Percentiles rank a stretch among this genome's conserved stretches.
Evolutionary conservation across 345 rosid species (phyloP).

Genomic region (Rhizophora mangle): DNA sequence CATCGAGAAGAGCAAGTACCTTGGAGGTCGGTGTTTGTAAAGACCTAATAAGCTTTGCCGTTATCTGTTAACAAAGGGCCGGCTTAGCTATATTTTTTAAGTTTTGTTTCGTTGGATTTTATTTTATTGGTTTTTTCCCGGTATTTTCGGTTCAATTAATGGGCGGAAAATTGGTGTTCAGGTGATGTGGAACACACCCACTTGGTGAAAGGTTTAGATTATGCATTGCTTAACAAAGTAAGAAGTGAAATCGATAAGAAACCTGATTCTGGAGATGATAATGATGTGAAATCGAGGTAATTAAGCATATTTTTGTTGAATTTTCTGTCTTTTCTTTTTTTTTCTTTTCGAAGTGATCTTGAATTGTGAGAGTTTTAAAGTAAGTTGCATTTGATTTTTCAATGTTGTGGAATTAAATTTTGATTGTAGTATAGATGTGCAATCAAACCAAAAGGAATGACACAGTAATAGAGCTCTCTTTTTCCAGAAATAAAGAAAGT

Average conservation of each 20-base stretch:
- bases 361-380: too few relatives aligned
- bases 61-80: too few relatives aligned
- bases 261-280: slow-evolving; percentile 68
- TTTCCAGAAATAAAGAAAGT: too few relatives aligned
- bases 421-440: too few relatives aligned
- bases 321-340: background rate
- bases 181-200: slow-evolving; percentile 98
- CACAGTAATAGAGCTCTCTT: too few relatives aligned
- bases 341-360: background rate
- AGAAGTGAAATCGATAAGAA: slow-evolving; percentile 93
- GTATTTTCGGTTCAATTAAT: background rate
- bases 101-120: background rate
- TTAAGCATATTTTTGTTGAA: background rate
- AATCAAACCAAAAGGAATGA: too few relatives aligned
- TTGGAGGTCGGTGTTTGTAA: slow-evolving; percentile 67
- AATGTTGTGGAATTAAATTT: too few relatives aligned
- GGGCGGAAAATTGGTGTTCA: slow-evolving; percentile 19
- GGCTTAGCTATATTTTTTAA: too few relatives aligned
- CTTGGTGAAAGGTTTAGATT: slow-evolving; percentile 96
- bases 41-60: background rate
- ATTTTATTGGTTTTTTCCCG: background rate
- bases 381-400: too few relatives aligned
- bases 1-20: slow-evolving; percentile 98
- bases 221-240: slow-evolving; percentile 82
- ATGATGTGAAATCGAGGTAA: slow-evolving; percentile 64